Conservation (phyloP, 257 asterid genomes). For the Osmanthus fragrans region DNA sequence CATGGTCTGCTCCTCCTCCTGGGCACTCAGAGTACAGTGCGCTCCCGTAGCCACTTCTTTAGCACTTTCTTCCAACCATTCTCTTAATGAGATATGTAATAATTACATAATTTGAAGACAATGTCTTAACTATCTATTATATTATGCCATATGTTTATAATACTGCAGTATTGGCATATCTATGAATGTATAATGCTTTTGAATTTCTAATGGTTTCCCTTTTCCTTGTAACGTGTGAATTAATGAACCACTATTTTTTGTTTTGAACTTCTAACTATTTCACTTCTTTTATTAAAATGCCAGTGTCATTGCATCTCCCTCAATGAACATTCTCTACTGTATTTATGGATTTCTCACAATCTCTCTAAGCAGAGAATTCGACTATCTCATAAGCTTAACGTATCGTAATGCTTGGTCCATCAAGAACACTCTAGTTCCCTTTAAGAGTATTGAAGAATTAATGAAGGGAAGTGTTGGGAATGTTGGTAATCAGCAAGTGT, state of each 20-base stretch:
- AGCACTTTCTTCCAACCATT: neutral
- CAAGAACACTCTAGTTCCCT: neutral
- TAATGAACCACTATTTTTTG: neutral
- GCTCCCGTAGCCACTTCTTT: neutral
- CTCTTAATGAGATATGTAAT: neutral
- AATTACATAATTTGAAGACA: neutral
- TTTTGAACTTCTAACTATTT: neutral
- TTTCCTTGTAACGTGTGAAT: neutral
- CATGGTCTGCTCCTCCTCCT: slow-evolving; percentile 74
- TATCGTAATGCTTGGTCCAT: neutral
- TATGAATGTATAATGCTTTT: neutral
- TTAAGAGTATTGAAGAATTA: neutral
- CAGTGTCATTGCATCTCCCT: neutral
- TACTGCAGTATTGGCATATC: neutral
- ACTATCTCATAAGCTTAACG: neutral
- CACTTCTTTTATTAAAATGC: neutral
- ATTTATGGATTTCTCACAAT: neutral
- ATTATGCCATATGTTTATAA: neutral
- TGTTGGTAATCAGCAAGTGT: neutral
- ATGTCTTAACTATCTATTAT: slow-evolving; percentile 17
- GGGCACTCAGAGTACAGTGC: neutral
- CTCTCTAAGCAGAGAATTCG: neutral
- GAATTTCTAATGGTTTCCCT: neutral
- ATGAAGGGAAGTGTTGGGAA: neutral
- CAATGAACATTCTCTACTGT: neutral